Conservation (phyloP, 1,284 basidiomycete species). For the Leucoagaricus sp. region DNA sequence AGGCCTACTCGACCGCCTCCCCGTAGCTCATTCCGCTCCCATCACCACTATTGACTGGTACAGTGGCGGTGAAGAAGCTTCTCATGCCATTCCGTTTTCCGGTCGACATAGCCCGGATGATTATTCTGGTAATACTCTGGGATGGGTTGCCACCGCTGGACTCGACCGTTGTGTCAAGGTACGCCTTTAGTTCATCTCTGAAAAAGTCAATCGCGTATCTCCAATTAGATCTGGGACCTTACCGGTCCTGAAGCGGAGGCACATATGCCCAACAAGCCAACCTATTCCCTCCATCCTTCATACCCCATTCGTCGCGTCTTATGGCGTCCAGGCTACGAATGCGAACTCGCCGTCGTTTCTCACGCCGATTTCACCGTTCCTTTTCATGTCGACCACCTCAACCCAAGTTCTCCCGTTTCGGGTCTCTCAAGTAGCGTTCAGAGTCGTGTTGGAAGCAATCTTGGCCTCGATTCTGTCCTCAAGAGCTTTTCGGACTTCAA, state of each 20-base stretch:
- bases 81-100: constrained; percentile 17
- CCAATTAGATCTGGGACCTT: constrained; percentile 84
- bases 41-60: constrained; percentile 83
- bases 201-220: neutral
- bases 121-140: constrained; percentile 42
- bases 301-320: constrained; percentile 73
- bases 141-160: constrained; percentile 85
- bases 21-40: constrained; percentile 77
- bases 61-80: constrained; percentile 28
- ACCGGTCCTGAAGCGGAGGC: constrained; percentile 45
- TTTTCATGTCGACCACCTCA: constrained; percentile 27
- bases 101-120: constrained; percentile 20
- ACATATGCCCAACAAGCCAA: constrained; percentile 61
- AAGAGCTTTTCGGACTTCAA: constrained; percentile 19
- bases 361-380: constrained; percentile 53
- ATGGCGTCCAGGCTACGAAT: constrained; percentile 82
- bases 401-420: constrained; percentile 30
- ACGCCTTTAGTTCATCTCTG: constrained; percentile 12
- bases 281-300: constrained; percentile 75
- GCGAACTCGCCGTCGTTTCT: constrained; percentile 76
- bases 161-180: constrained; percentile 84
- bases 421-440: constrained; percentile 17
- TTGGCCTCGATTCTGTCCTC: constrained; percentile 28
- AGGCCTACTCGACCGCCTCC: constrained; percentile 71
- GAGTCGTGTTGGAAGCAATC: constrained; percentile 28